Conservation (phyloP, 805 yeast genomes). For the Sugiyamaella valdiviana region DNA sequence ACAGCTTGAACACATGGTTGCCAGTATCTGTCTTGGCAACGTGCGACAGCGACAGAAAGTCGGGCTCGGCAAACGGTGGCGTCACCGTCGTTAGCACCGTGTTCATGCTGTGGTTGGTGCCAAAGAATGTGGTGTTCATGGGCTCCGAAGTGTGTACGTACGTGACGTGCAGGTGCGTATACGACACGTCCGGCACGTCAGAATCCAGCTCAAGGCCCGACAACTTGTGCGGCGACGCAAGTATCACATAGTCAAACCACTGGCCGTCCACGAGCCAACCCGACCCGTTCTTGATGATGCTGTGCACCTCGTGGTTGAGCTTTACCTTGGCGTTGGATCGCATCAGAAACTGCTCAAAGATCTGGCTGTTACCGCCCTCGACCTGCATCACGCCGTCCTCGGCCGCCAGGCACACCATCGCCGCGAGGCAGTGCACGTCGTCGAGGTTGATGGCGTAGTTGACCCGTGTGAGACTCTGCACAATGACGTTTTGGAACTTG, state of each 20-base stretch:
- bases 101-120: slow-evolving; percentile 1
- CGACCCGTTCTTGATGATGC: slow-evolving; percentile 14
- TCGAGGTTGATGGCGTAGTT: slow-evolving; percentile 40
- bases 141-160: slow-evolving; percentile 7
- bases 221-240: slow-evolving; percentile 40
- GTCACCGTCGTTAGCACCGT: slow-evolving; percentile 7
- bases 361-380: slow-evolving; percentile 41
- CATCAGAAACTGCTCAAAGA: slow-evolving; percentile 38
- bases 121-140: slow-evolving; percentile 9
- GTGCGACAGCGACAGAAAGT: slow-evolving; percentile 13
- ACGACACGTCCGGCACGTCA: slow-evolving; percentile 28
- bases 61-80: slow-evolving; percentile 2
- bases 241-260: slow-evolving; percentile 38
- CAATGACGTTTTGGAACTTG: slow-evolving; percentile 28
- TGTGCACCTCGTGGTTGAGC: slow-evolving; percentile 30
- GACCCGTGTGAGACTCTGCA: slow-evolving; percentile 39
- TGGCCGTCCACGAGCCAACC: slow-evolving; percentile 11
- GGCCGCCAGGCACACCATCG: slow-evolving; percentile 38
- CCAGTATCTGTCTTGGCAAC: slow-evolving; percentile 7
- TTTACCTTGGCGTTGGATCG: slow-evolving; percentile 31
- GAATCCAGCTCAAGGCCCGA: slow-evolving; percentile 24
- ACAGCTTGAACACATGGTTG: slow-evolving; percentile 39
- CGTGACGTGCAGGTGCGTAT: slow-evolving; percentile 38
- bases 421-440: slow-evolving; percentile 41
- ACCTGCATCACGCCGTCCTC: slow-evolving; percentile 31